phyloP scores from a whole-genome alignment of 306 rosid genomes.

The Ochetophila trinervis region DNA sequence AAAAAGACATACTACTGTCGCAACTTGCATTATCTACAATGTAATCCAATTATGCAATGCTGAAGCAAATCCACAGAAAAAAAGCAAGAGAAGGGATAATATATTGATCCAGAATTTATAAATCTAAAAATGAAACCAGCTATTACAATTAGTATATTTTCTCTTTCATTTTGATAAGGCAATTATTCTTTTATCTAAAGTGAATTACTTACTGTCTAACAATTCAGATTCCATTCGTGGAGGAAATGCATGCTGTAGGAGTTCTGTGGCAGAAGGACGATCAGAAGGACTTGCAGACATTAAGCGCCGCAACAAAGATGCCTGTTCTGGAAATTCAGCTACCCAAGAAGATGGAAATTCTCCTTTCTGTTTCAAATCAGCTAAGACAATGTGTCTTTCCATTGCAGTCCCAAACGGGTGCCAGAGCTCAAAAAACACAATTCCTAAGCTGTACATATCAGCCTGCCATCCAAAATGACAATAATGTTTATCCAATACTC shows the following conservation, averaged over 20 bases:
- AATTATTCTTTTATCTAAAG: background rate
- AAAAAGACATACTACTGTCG: too few relatives aligned
- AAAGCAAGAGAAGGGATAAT: too few relatives aligned
- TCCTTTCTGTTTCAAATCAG: conserved; percentile 77
- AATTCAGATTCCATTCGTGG: conserved; percentile 89
- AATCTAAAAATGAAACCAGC: too few relatives aligned
- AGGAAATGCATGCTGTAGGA: conserved; percentile 72
- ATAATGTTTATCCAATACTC: conserved; percentile 24
- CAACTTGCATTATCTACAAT: too few relatives aligned
- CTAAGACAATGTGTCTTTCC: conserved; percentile 78
- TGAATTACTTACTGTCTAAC: conserved; percentile 74
- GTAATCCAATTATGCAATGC: too few relatives aligned
- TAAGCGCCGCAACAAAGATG: conserved; percentile 54
- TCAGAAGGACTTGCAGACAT: conserved; percentile 91
- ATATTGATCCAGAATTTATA: too few relatives aligned
- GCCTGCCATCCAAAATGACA: conserved; percentile 59
- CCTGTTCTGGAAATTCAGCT: conserved; percentile 80
- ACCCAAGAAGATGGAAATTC: conserved; percentile 74
- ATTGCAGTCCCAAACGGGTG: conserved; percentile 94
- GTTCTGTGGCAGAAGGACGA: conserved; percentile 89
- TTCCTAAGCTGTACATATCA: conserved; percentile 96
- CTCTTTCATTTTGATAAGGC: too few relatives aligned
- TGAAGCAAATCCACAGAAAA: too few relatives aligned
- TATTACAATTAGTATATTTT: too few relatives aligned
- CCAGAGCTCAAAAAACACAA: conserved; percentile 97